These are phyloP conservation scores for Oxytropis ochrocephala DNA, from an alignment of 306 rosid species.

Conservation along the genomic window DNA sequence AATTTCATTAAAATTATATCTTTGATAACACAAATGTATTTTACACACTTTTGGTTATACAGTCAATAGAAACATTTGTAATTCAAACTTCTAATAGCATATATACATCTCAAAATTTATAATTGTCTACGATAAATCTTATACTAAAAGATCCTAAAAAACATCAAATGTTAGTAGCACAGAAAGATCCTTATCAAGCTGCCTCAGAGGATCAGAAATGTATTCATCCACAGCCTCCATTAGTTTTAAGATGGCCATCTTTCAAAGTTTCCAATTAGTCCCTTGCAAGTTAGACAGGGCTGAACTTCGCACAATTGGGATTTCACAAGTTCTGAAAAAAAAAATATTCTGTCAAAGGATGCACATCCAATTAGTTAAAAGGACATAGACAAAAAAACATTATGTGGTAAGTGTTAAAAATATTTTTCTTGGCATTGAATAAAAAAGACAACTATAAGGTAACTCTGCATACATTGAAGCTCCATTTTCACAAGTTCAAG, in stretches of 20 bases:
- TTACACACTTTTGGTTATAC: too few species aligned
- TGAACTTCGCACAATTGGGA: conserved; percentile 85
- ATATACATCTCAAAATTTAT: too few species aligned
- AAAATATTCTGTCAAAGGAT: conserved; percentile 7
- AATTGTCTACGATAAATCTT: too few species aligned
- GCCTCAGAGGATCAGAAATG: conserved; percentile 80
- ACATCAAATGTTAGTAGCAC: too few species aligned
- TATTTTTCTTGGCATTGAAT: not conserved
- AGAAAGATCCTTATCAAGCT: conserved; percentile 91
- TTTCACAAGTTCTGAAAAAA: conserved; percentile 76
- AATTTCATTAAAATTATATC: too few species aligned
- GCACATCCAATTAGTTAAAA: not conserved
- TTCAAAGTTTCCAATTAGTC: conserved; percentile 79
- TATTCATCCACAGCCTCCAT: conserved; percentile 88
- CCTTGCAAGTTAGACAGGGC: conserved; percentile 82
- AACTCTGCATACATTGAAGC: conserved; percentile 61
- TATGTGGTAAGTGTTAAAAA: not conserved
- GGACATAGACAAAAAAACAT: too few species aligned
- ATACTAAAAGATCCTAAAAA: too few species aligned
- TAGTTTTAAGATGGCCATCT: conserved; percentile 63
- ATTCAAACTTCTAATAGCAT: too few species aligned
- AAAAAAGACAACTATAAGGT: not conserved
- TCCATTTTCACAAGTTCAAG: conserved; percentile 94
- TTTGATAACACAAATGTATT: too few species aligned
- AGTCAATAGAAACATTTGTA: too few species aligned